phyloP scores from a whole-genome alignment of 371 early-diverging fungal genomes.

The Umbelopsis sp. region DNA sequence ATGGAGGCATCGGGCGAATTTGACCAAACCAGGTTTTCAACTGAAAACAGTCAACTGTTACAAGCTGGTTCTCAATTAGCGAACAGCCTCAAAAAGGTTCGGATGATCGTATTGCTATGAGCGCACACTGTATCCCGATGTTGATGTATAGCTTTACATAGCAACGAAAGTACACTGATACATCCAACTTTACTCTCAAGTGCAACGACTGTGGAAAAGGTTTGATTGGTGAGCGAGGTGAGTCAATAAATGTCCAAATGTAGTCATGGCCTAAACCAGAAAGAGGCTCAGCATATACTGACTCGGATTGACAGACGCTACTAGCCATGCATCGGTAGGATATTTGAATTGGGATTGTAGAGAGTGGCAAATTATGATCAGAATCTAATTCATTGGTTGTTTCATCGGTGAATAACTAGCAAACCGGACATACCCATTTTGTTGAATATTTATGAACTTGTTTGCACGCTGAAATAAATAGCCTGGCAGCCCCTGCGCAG shows the following conservation, averaged over 20 bases:
- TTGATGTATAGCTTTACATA: slow-evolving; percentile 19
- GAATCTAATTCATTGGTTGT: not conserved
- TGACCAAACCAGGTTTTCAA: slow-evolving; percentile 59
- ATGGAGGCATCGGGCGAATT: slow-evolving; percentile 48
- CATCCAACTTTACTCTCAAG: slow-evolving; percentile 60
- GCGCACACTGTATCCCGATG: not conserved
- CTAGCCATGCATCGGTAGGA: slow-evolving; percentile 34
- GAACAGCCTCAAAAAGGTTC: slow-evolving; percentile 47
- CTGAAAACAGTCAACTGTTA: slow-evolving; percentile 34
- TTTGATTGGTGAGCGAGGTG: slow-evolving; percentile 64
- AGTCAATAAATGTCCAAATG: slow-evolving; percentile 16
- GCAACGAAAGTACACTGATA: slow-evolving; percentile 61
- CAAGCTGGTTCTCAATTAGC: slow-evolving; percentile 48
- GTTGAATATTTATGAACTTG: slow-evolving; percentile 30
- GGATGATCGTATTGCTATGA: no score
- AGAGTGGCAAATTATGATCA: no score
- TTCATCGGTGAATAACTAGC: slow-evolving; percentile 4
- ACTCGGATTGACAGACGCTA: slow-evolving; percentile 28
- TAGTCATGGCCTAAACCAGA: not conserved
- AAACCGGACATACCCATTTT: slow-evolving; percentile 37
- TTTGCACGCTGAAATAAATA: not conserved
- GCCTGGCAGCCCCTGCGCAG: not conserved
- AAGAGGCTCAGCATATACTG: not conserved
- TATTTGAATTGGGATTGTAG: not conserved
- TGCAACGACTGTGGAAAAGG: slow-evolving; percentile 56